phyloP scores from a whole-genome alignment of 441 rosid genomes.

The Rhodomyrtus psidioides region DNA sequence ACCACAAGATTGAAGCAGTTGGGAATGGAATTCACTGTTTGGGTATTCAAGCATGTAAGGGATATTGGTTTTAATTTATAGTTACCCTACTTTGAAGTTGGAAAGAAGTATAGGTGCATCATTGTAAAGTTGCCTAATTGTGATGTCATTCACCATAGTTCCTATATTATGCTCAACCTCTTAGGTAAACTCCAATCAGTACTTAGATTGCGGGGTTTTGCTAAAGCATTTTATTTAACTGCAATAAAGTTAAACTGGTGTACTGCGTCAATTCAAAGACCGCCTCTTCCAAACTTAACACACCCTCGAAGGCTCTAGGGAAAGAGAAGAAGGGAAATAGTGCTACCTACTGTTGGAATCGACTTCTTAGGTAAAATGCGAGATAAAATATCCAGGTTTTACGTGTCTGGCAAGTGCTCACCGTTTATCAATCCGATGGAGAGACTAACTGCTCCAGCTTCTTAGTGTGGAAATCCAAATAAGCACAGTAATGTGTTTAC shows the following conservation, averaged over 20 bases:
- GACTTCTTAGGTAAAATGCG: background rate
- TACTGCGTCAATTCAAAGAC: background rate
- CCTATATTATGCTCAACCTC: background rate
- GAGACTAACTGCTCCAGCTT: background rate
- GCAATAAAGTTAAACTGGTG: background rate
- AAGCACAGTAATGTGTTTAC: background rate
- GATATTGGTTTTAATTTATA: background rate
- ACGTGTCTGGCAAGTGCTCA: background rate
- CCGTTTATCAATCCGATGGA: background rate
- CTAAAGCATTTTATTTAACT: background rate
- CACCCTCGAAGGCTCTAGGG: background rate
- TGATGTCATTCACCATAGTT: background rate
- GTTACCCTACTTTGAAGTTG: background rate
- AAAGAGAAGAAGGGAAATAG: background rate
- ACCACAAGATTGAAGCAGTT: constrained; percentile 90
- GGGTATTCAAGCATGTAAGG: constrained; percentile 98
- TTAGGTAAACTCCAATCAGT: background rate
- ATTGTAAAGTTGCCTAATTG: background rate
- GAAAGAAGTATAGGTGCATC: background rate
- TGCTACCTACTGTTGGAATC: background rate
- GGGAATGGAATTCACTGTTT: constrained; percentile 99
- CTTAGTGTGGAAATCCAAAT: background rate
- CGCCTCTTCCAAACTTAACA: background rate
- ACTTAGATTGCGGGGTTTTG: background rate
- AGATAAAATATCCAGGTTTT: background rate